Conservation (phyloP, 2,329 filamentous ascomycete species). For the Lachnellula arida region DNA sequence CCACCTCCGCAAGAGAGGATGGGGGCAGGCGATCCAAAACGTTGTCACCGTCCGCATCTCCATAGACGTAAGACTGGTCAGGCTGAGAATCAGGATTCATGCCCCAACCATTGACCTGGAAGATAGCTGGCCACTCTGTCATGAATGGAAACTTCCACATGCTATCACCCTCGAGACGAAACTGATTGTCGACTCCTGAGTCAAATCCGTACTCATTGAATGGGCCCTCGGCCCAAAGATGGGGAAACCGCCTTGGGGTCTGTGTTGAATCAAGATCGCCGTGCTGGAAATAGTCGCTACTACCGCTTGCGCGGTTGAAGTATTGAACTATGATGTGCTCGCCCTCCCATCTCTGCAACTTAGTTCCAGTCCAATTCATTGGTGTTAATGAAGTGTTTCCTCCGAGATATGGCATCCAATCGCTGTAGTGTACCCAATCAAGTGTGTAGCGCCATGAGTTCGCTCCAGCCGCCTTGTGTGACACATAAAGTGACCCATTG, state of each 20-base stretch:
- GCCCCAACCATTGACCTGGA: constrained; percentile 58
- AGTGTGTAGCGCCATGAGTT: constrained; percentile 42
- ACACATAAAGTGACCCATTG: constrained; percentile 39
- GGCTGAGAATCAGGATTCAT: constrained; percentile 59
- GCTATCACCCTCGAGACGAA: constrained; percentile 46
- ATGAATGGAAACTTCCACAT: constrained; percentile 57
- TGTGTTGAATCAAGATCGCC: constrained; percentile 45
- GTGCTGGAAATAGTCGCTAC: constrained; percentile 56
- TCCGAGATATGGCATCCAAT: constrained; percentile 52
- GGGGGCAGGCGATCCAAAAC: constrained; percentile 58
- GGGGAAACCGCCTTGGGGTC: constrained; percentile 47
- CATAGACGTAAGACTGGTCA: constrained; percentile 54
- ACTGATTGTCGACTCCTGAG: constrained; percentile 49
- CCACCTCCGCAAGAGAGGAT: constrained; percentile 50
- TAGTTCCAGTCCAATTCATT: constrained; percentile 52
- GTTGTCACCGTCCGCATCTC: constrained; percentile 56
- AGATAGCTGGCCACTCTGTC: constrained; percentile 54
- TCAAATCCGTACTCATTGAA: constrained; percentile 64
- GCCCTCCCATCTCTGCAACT: constrained; percentile 54
- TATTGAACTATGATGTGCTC: constrained; percentile 55
- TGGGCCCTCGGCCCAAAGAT: constrained; percentile 57
- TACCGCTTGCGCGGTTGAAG: constrained; percentile 58
- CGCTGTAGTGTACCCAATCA: constrained; percentile 36
- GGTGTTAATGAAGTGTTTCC: constrained; percentile 44
- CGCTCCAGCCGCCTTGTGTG: constrained; percentile 55